Evolutionary conservation across 106 monocot species (phyloP).

Genomic region (Phalaenopsis equestris): DNA sequence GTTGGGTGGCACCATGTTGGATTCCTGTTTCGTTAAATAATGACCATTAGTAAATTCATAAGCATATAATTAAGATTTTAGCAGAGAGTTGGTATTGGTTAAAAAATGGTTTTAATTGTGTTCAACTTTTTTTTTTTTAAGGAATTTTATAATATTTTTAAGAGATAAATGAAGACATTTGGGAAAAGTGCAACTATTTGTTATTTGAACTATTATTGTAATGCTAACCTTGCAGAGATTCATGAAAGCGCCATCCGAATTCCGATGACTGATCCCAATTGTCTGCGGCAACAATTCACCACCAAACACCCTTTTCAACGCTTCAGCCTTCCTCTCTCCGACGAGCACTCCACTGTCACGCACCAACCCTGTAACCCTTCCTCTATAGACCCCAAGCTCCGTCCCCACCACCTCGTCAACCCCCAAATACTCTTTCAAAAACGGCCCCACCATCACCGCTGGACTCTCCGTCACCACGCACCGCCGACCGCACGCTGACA

Average conservation of each 20-base stretch:
- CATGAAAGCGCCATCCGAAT: slow-evolving; percentile 2
- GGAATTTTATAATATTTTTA: too few species aligned
- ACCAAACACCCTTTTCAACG: not conserved
- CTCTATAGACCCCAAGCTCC: slow-evolving; percentile 20
- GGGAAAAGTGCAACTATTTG: too few species aligned
- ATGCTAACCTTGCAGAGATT: not conserved
- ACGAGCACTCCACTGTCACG: slow-evolving; percentile 2
- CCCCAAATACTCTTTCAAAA: slow-evolving; percentile 49
- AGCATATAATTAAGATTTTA: too few species aligned
- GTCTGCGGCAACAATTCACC: slow-evolving; percentile 5
- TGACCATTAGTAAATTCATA: too few species aligned
- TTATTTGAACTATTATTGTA: too few species aligned
- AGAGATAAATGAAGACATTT: too few species aligned
- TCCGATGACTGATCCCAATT: slow-evolving; percentile 5
- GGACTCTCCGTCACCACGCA: slow-evolving; percentile 50
- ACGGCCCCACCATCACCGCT: slow-evolving; percentile 53
- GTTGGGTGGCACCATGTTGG: not conserved
- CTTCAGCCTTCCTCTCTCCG: slow-evolving; percentile 2
- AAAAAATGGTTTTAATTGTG: too few species aligned
- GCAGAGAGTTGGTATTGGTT: too few species aligned
- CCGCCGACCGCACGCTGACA: slow-evolving; percentile 33
- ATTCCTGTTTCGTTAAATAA: not conserved
- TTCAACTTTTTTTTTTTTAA: too few species aligned
- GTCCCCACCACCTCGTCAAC: slow-evolving; percentile 47
- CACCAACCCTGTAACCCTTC: slow-evolving; percentile 33